Conservation (phyloP, 345 rosid genomes). For the Litchi chinensis region DNA sequence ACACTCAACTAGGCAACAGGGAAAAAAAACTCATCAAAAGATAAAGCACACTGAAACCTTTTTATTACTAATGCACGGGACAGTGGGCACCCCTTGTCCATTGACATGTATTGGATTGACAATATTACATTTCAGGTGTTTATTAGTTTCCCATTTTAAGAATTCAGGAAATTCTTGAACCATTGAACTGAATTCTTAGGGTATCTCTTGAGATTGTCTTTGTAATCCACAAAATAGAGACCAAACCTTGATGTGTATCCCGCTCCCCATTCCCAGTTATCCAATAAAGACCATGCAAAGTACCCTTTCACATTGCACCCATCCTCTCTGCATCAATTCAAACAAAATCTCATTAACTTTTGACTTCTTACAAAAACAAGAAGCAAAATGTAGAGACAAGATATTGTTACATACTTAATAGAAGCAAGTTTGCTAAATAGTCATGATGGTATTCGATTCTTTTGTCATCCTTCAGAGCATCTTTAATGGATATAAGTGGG, state of each 20-base stretch:
- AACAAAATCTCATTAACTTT: slow-evolving; percentile 2
- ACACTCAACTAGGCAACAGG: too few species aligned
- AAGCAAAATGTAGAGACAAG: neutral
- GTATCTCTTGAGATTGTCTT: slow-evolving; percentile 81
- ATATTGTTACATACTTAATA: slow-evolving; percentile 48
- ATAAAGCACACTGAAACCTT: neutral
- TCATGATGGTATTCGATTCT: slow-evolving; percentile 82
- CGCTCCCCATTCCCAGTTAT: slow-evolving; percentile 96
- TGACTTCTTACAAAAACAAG: neutral
- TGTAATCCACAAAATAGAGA: slow-evolving; percentile 84
- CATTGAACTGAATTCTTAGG: slow-evolving; percentile 83
- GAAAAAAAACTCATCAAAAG: too few species aligned
- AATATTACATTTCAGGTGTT: neutral
- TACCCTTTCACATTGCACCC: slow-evolving; percentile 96
- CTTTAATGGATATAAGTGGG: slow-evolving; percentile 43
- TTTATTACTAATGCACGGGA: too few species aligned
- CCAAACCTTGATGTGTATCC: slow-evolving; percentile 93
- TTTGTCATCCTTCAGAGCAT: slow-evolving; percentile 73
- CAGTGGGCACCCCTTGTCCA: too few species aligned
- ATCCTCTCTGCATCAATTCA: slow-evolving; percentile 64
- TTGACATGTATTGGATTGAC: neutral
- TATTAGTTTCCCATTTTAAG: slow-evolving; percentile 15
- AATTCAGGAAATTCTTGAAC: slow-evolving; percentile 80
- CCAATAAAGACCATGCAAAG: slow-evolving; percentile 92
- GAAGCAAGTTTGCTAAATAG: slow-evolving; percentile 82